Conservation (phyloP, 768 basidiomycete species). For the Tylopilus vinaceipallidus region DNA sequence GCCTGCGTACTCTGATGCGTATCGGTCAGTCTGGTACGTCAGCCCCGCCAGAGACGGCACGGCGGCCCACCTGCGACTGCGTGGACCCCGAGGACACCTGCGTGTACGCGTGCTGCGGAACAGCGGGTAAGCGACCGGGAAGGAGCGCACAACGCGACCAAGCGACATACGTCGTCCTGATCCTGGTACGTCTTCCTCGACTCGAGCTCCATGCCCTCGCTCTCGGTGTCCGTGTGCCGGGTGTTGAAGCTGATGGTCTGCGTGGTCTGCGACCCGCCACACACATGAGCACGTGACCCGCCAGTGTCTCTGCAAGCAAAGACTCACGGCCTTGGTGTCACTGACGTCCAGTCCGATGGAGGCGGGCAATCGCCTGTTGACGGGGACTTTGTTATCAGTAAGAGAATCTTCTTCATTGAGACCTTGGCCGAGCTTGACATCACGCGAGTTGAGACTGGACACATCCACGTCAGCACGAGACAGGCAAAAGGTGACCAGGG, state of each 20-base stretch:
- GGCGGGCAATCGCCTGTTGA: background rate
- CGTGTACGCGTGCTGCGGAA: conserved; percentile 12
- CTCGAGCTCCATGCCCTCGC: conserved; percentile 11
- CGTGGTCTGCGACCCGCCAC: conserved; percentile 7
- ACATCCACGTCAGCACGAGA: background rate
- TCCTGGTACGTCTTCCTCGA: conserved; percentile 17
- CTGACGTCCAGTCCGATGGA: conserved; percentile 14
- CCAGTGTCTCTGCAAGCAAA: background rate
- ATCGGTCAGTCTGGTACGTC: too few species aligned
- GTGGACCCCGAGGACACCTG: conserved; percentile 18
- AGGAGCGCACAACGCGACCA: too few species aligned
- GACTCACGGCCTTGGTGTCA: conserved; percentile 18
- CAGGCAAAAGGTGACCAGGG: background rate
- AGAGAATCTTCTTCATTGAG: conserved; percentile 26
- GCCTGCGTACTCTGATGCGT: too few species aligned
- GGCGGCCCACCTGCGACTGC: conserved; percentile 17
- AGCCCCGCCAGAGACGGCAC: too few species aligned
- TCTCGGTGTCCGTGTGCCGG: background rate
- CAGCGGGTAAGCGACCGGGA: background rate
- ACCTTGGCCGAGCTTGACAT: conserved; percentile 16
- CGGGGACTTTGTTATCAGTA: background rate
- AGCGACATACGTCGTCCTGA: conserved; percentile 5
- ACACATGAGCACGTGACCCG: too few species aligned
- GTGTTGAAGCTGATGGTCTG: conserved; percentile 18
- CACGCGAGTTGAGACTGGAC: conserved; percentile 27